Evolutionary conservation across 2,329 filamentous ascomycete genomes (phyloP), one percentile per base, ranked within the genome.

Genomic region (Bipolaris sorokiniana): DNA sequence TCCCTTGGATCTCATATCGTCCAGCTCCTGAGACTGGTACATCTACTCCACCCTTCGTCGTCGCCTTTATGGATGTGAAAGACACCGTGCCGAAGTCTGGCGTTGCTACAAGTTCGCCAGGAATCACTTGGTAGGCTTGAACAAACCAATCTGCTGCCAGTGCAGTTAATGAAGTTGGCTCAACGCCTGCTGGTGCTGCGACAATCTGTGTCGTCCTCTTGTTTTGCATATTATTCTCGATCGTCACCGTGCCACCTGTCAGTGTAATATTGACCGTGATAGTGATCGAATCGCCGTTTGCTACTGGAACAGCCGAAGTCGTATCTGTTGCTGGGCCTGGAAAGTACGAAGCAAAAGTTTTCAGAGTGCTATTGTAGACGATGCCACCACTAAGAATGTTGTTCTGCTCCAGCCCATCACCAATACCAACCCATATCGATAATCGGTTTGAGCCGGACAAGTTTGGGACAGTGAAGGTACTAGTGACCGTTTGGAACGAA

Each of bases 181-280:
- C 59, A 2, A 58, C 58, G 15, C 53, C 57, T 15, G 52, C 45
- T 9, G 68, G 64, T 13, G 59, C 62, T 11, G 61, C 51, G 15
- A 69, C 22, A 3, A 51, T 60, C 37, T 67, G 65, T 3, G 59
- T 63, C 5, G 56, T 58, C 23, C 38, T 64, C 45, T 53, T 66
- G 34, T 68, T 67, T 51, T 69, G 64, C 9, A 63, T 67, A 31
- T 57, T 66, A 51, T 71, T 71, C 40, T 71, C 68, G 10, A 69
- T 46, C 3, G 56, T 59, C n/a, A 71, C 67, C 5, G 61, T 62
- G 3, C 68, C 64, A n/a, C 56, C 63, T 11, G 56, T 48, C 5
- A 46, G 42, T 7, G 56, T 55, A 13, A 63, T 11, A 9, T 54
- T 56, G 16, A 68, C 51, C 7, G 65, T 67, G 9, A 69, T 63